Evolutionary conservation across 345 rosid genomes (phyloP).

Genomic region (Ceriops tagal): DNA sequence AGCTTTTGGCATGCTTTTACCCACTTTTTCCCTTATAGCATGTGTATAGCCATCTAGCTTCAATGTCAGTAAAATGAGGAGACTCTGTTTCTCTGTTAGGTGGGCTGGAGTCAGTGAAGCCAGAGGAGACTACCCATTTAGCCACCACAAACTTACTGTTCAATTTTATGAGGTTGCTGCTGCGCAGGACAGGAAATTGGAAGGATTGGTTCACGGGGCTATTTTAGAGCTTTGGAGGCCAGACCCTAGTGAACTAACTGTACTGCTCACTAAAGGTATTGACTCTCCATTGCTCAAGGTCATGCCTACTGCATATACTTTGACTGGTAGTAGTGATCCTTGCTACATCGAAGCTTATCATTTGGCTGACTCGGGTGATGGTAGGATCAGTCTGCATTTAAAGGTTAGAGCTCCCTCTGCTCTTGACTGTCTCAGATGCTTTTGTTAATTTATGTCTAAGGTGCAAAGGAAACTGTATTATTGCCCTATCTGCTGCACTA

Average conservation of each 20-base stretch:
- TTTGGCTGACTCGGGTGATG: slow-evolving; percentile 94
- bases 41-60: not conserved
- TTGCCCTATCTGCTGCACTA: not conserved
- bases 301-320: slow-evolving; percentile 70
- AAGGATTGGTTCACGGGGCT: slow-evolving; percentile 92
- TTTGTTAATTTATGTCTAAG: not conserved
- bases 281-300: slow-evolving; percentile 69
- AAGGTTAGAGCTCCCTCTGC: slow-evolving; percentile 44
- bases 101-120: slow-evolving; percentile 98
- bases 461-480: not conserved
- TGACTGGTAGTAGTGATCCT: slow-evolving; percentile 97
- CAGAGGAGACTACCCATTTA: slow-evolving; percentile 97
- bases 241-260: slow-evolving; percentile 76
- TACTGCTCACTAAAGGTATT: slow-evolving; percentile 72
- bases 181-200: slow-evolving; percentile 96
- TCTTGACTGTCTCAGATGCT: not conserved
- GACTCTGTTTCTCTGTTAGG: slow-evolving; percentile 46
- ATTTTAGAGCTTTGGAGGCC: slow-evolving; percentile 99
- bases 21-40: not conserved
- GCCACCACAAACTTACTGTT: slow-evolving; percentile 97
- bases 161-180: slow-evolving; percentile 97
- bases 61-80: slow-evolving; percentile 12
- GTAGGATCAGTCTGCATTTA: slow-evolving; percentile 83
- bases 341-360: slow-evolving; percentile 95
- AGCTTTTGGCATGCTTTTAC: not conserved